These are phyloP conservation scores for Phlyctochytrium bullatum DNA, from an alignment of 192 early-diverging fungal genomes.

Conservation along the genomic window DNA sequence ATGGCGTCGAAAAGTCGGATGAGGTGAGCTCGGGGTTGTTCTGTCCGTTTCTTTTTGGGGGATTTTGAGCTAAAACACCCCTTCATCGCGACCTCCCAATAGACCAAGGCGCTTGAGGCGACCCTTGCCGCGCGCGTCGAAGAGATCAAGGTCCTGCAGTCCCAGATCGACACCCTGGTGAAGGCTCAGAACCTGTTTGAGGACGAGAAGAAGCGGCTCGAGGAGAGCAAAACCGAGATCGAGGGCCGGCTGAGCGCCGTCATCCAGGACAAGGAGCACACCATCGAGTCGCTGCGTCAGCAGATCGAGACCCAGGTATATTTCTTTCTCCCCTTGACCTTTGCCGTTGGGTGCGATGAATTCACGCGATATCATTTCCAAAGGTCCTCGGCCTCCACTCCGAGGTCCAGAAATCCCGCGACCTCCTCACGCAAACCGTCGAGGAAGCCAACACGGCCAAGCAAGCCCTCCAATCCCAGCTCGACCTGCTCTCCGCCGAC, in stretches of 20 bases:
- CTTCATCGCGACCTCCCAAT: not conserved
- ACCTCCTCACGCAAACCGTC: constrained; percentile 6
- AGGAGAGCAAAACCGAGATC: constrained; percentile 9
- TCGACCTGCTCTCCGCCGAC: not conserved
- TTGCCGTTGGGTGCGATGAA: not conserved
- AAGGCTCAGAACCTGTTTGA: constrained; percentile 6
- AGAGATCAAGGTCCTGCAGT: constrained; percentile 8
- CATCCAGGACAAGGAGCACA: constrained; percentile 31
- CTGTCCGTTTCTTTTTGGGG: not conserved
- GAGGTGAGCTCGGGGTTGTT: not conserved
- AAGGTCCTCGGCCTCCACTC: constrained; percentile 20
- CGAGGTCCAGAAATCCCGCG: constrained; percentile 21
- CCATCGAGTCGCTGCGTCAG: constrained; percentile 24
- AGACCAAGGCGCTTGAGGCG: not conserved
- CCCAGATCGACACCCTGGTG: constrained; percentile 19
- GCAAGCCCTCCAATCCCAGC: not conserved
- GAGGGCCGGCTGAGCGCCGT: constrained; percentile 20
- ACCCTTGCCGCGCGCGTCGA: constrained; percentile 10
- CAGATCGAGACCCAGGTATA: constrained; percentile 34
- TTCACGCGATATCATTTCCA: not conserved
- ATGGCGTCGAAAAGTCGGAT: not conserved
- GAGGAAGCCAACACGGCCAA: not conserved
- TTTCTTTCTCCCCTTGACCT: constrained; percentile 2
- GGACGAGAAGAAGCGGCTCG: constrained; percentile 16
- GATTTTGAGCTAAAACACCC: not conserved